Conservation (phyloP, 306 rosid species). For the Dryas octopetala region DNA sequence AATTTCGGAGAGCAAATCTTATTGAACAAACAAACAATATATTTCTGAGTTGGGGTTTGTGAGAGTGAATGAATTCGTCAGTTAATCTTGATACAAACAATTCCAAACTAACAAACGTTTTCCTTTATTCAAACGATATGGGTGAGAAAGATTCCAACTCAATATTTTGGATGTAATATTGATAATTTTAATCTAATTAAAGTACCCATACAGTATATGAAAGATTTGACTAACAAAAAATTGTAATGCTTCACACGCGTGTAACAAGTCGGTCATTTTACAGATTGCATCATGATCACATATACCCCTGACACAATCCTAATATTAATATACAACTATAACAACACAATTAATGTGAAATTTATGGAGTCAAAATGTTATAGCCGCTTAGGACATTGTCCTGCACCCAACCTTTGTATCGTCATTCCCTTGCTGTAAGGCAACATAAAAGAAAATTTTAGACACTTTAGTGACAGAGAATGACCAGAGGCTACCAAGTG, state of each 20-base stretch:
- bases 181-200: too few species aligned
- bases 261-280: neutral
- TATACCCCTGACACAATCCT: neutral
- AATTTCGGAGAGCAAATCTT: too few species aligned
- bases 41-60: too few species aligned
- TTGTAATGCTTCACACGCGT: neutral
- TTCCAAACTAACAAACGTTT: too few species aligned
- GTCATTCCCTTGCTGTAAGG: conserved; percentile 58
- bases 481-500: neutral
- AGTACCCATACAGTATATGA: too few species aligned
- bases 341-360: neutral
- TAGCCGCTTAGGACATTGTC: conserved; percentile 19
- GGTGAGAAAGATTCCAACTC: too few species aligned
- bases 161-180: too few species aligned
- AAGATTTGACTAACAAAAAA: neutral
- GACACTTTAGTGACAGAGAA: neutral
- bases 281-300: neutral
- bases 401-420: conserved; percentile 50
- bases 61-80: too few species aligned
- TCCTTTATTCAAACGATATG: too few species aligned
- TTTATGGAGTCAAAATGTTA: conserved; percentile 1
- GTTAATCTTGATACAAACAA: too few species aligned
- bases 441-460: neutral
- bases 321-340: conserved; percentile 18
- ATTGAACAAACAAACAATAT: too few species aligned